Evolutionary conservation across 1,284 basidiomycete species (phyloP).

Genomic region (Puccinia triticina): DNA sequence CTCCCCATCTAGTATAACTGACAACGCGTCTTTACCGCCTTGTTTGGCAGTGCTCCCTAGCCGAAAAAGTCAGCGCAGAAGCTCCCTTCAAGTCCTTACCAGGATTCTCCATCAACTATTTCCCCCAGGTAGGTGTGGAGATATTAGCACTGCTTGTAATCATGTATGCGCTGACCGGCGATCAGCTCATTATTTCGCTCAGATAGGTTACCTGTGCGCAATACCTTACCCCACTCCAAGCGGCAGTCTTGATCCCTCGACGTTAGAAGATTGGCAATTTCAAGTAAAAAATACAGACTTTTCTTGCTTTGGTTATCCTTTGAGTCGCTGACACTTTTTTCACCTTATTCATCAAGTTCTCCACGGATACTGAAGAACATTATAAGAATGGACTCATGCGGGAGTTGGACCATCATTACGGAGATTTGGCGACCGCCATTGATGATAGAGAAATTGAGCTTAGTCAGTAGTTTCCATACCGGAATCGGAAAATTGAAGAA

Average conservation of each 20-base stretch:
- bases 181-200: neutral
- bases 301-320: neutral
- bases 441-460: constrained; percentile 46
- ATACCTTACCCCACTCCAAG: constrained; percentile 19
- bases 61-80: constrained; percentile 12
- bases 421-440: constrained; percentile 45
- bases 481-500: neutral
- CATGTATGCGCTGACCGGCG: neutral
- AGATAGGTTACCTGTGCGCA: constrained; percentile 49
- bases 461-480: constrained; percentile 5
- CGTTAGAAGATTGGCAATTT: constrained; percentile 42
- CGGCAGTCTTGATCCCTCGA: constrained; percentile 2
- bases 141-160: neutral
- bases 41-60: constrained; percentile 16
- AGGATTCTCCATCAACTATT: constrained; percentile 42
- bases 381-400: constrained; percentile 48
- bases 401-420: constrained; percentile 43
- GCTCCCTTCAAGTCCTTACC: constrained; percentile 29
- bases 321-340: neutral
- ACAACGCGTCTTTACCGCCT: neutral
- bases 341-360: constrained; percentile 19
- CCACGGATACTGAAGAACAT: constrained; percentile 40
- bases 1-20: neutral
- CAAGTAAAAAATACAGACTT: constrained; percentile 22
- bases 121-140: constrained; percentile 37